phyloP scores from a whole-genome alignment of 139 green algal species.

The Eudorina sp. region DNA sequence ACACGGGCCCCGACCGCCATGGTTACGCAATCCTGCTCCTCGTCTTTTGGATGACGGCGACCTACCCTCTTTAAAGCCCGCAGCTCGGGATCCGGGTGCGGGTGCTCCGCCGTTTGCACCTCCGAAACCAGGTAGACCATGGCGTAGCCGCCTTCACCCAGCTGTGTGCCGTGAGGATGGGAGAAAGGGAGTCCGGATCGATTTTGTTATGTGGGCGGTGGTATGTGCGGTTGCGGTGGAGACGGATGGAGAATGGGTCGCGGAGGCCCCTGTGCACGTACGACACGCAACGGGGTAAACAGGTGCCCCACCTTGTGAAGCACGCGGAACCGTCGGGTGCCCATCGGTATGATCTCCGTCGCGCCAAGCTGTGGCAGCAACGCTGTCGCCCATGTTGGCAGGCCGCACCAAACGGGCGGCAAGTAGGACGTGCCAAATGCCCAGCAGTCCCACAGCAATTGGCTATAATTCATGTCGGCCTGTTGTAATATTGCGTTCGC shows the following conservation, averaged over 20 bases:
- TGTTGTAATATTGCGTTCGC: too few relatives aligned
- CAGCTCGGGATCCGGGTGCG: constrained; percentile 7
- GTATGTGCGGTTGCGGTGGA: too few relatives aligned
- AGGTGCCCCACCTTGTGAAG: constrained; percentile 22
- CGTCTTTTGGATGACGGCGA: too few relatives aligned
- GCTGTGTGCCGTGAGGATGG: constrained; percentile 32
- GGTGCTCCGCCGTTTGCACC: constrained; percentile 44
- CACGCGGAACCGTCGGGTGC: constrained; percentile 1
- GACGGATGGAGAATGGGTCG: too few relatives aligned
- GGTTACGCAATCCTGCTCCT: too few relatives aligned
- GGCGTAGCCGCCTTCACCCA: constrained; percentile 88
- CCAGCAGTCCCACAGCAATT: constrained; percentile 23
- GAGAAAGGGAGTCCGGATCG: too few relatives aligned
- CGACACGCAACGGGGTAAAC: too few relatives aligned
- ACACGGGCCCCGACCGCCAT: too few relatives aligned
- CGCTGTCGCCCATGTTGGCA: neutral
- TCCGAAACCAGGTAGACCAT: constrained; percentile 83
- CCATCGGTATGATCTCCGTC: neutral
- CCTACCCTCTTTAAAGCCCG: constrained; percentile 32
- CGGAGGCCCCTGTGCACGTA: too few relatives aligned
- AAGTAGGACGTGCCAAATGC: constrained; percentile 2
- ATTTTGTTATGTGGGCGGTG: too few relatives aligned
- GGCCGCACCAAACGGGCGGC: constrained; percentile 3
- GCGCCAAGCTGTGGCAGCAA: neutral
- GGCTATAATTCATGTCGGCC: constrained; percentile 32